Evolutionary conservation across 805 yeast genomes (phyloP).

Genomic region (Starmera dryadoides): DNA sequence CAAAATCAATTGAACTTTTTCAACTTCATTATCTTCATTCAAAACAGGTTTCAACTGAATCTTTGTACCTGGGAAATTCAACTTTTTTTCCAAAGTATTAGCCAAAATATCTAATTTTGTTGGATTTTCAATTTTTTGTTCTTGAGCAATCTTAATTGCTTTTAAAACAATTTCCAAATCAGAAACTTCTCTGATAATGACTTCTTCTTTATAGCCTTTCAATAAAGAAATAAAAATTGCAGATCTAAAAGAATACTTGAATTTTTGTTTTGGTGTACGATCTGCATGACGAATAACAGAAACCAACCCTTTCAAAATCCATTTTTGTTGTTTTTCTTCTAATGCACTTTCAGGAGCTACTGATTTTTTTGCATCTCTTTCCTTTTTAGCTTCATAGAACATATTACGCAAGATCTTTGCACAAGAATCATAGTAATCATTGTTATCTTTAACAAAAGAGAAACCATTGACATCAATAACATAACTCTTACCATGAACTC

Average conservation of each 20-base stretch:
- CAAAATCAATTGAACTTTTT: conserved; percentile 89
- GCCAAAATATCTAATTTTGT: conserved; percentile 70
- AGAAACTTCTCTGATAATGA: conserved; percentile 83
- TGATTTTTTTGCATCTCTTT: conserved; percentile 33
- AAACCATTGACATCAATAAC: conserved; percentile 98
- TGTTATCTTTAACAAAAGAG: conserved; percentile 92
- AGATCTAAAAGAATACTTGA: conserved; percentile 89
- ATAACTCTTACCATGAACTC: conserved; percentile 82
- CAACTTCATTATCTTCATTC: conserved; percentile 62
- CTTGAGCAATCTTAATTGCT: conserved; percentile 77
- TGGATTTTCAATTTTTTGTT: conserved; percentile 71
- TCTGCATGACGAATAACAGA: conserved; percentile 95
- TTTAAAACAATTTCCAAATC: conserved; percentile 81
- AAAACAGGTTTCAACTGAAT: conserved; percentile 90
- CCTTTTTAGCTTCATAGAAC: conserved; percentile 56
- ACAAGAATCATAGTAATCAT: conserved; percentile 76
- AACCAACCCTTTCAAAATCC: conserved; percentile 94
- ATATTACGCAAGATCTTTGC: conserved; percentile 69
- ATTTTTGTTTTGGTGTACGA: conserved; percentile 96
- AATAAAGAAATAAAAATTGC: conserved; percentile 78
- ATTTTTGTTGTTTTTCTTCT: conserved; percentile 59
- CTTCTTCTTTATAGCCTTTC: conserved; percentile 94
- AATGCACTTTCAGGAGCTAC: conserved; percentile 26
- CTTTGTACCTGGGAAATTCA: conserved; percentile 91
- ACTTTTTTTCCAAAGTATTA: conserved; percentile 80